Evolutionary conservation across 2,329 filamentous ascomycete genomes (phyloP).

Genomic region (Talaromyces sp.): DNA sequence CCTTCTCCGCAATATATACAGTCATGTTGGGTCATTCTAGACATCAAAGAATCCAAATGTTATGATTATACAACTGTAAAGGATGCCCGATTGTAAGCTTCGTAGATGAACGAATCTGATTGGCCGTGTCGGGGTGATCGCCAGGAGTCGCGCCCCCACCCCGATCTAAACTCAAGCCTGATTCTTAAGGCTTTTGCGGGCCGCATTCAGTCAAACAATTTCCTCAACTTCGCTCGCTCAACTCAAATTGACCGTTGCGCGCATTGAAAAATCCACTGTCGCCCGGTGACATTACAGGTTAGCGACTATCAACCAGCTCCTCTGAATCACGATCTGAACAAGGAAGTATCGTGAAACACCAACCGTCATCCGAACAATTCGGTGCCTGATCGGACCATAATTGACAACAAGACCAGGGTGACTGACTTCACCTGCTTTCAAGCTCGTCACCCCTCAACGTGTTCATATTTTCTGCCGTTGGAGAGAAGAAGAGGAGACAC

Average conservation of each 20-base stretch:
- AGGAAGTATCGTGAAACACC: not conserved
- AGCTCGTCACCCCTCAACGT: not conserved
- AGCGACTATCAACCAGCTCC: not conserved
- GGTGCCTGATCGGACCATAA: not conserved
- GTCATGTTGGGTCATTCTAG: not conserved
- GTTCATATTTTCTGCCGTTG: not conserved
- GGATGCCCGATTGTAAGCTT: not conserved
- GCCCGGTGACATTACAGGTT: not conserved
- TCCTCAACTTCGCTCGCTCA: not conserved
- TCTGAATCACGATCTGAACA: not conserved
- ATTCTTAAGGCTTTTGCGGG: not conserved
- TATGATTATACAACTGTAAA: not conserved
- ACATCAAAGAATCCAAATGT: not conserved
- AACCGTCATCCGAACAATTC: not conserved
- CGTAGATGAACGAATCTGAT: not conserved
- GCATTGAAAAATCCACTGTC: not conserved
- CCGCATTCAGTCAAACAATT: not conserved
- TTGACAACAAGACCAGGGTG: not conserved
- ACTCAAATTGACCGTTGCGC: not conserved
- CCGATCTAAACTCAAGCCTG: not conserved
- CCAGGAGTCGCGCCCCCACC: constrained; percentile 7
- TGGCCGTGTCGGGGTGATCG: not conserved
- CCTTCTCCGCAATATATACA: not conserved
- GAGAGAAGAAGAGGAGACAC: not conserved
- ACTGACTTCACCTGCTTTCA: not conserved